These are phyloP conservation scores for Arachnopeziza araneosa DNA, from an alignment of 2,329 filamentous ascomycete genomes.

Conservation along the genomic window DNA sequence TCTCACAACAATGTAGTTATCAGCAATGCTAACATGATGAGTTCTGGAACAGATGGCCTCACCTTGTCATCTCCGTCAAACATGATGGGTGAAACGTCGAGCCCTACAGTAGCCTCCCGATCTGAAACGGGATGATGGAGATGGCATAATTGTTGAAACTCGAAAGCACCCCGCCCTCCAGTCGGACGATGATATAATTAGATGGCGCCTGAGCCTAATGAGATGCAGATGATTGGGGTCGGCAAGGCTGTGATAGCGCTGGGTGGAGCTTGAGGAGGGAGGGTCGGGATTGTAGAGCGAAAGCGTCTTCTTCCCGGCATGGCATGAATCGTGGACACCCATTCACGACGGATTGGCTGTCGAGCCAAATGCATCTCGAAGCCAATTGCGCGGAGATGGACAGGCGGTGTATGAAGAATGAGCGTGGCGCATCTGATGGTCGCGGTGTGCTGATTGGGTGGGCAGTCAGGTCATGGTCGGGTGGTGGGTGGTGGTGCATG, in stretches of 20 bases:
- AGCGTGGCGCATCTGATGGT: neutral
- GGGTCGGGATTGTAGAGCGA: neutral
- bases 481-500: no score
- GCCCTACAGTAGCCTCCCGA: neutral
- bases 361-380: neutral
- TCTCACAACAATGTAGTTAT: no score
- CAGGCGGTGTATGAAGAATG: neutral
- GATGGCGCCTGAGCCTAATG: neutral
- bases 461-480: neutral
- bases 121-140: neutral
- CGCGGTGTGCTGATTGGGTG: neutral
- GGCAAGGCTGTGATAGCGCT: neutral
- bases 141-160: neutral
- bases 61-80: neutral
- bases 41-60: no score
- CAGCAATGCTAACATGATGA: no score
- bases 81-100: neutral
- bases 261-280: neutral
- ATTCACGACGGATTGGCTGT: neutral
- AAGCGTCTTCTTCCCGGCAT: neutral
- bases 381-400: neutral
- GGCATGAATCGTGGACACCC: no score
- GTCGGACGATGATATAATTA: neutral
- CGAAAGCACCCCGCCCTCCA: neutral
- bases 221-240: neutral